Conservation (phyloP, 306 rosid genomes). For the Cercis canadensis region DNA sequence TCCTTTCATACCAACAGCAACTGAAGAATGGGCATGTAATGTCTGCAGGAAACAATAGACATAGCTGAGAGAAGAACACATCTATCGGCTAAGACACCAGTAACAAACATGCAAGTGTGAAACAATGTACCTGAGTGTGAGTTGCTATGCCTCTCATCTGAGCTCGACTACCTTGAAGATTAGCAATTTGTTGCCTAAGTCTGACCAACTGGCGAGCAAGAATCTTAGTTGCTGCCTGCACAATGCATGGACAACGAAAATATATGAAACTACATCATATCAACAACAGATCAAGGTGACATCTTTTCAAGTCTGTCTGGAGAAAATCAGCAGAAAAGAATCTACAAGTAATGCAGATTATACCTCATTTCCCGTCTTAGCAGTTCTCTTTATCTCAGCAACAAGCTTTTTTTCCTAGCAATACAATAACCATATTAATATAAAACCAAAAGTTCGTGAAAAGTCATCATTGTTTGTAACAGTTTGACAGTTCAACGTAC, state of each 20-base stretch:
- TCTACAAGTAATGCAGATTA: slow-evolving; percentile 30
- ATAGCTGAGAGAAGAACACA: slow-evolving; percentile 31
- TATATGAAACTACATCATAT: slow-evolving; percentile 3
- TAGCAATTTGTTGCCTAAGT: slow-evolving; percentile 94
- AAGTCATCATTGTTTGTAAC: background rate
- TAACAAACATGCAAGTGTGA: background rate
- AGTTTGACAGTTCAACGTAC: slow-evolving; percentile 52
- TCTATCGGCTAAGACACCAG: background rate
- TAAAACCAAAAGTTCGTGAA: slow-evolving; percentile 16
- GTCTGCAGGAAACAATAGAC: slow-evolving; percentile 65
- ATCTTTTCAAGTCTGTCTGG: background rate
- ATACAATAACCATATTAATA: slow-evolving; percentile 38
- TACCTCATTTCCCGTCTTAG: slow-evolving; percentile 95
- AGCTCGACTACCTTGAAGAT: slow-evolving; percentile 99
- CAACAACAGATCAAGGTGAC: background rate
- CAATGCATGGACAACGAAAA: slow-evolving; percentile 38
- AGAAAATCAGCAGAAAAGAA: slow-evolving; percentile 16
- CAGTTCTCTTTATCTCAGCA: slow-evolving; percentile 97
- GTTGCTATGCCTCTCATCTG: slow-evolving; percentile 99
- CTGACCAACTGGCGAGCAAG: slow-evolving; percentile 95
- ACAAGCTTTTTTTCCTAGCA: slow-evolving; percentile 89
- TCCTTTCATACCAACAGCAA: slow-evolving; percentile 94
- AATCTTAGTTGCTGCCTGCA: slow-evolving; percentile 84
- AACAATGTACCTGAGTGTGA: slow-evolving; percentile 83
- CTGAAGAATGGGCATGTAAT: slow-evolving; percentile 88